A percentile compares a stretch with the other conserved stretches of the same genome.
Conservation (phyloP, 768 basidiomycete species). For the Amanita pseudoporphyria region DNA sequence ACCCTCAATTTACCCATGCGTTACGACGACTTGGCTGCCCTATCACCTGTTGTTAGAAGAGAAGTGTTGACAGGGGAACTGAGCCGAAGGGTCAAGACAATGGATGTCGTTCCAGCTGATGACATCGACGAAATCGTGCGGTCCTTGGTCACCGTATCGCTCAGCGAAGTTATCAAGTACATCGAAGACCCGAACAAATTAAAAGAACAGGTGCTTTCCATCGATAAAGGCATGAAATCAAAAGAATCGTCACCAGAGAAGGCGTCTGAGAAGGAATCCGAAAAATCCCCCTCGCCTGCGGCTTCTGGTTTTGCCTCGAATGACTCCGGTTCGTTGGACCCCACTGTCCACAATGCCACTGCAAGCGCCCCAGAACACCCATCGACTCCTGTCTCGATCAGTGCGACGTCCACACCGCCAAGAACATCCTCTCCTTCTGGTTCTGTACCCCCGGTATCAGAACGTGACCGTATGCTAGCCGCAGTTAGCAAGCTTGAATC, state of each 20-base stretch:
- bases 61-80: conserved; percentile 81
- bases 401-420: conserved; percentile 72
- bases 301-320: conserved; percentile 51
- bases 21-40: conserved; percentile 74
- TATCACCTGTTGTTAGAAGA: conserved; percentile 83
- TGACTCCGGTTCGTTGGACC: conserved; percentile 62
- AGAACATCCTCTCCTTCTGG: conserved; percentile 77
- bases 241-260: conserved; percentile 24
- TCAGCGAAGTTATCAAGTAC: conserved; percentile 68
- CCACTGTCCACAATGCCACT: conserved; percentile 54
- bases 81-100: conserved; percentile 57
- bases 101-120: conserved; percentile 39
- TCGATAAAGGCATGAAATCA: conserved; percentile 19
- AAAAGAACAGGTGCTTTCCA: conserved; percentile 46
- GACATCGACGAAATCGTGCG: conserved; percentile 64
- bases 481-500: conserved; percentile 61
- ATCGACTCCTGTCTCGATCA: conserved; percentile 74
- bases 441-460: conserved; percentile 48
- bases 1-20: conserved; percentile 76
- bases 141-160: conserved; percentile 55
- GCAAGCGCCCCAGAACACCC: conserved; percentile 89
- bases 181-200: conserved; percentile 65
- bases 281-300: conserved; percentile 45
- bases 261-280: conserved; percentile 23
- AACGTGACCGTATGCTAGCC: conserved; percentile 63